phyloP scores from a whole-genome alignment of 176 grass and related monocot species.

The Avena insularis region DNA sequence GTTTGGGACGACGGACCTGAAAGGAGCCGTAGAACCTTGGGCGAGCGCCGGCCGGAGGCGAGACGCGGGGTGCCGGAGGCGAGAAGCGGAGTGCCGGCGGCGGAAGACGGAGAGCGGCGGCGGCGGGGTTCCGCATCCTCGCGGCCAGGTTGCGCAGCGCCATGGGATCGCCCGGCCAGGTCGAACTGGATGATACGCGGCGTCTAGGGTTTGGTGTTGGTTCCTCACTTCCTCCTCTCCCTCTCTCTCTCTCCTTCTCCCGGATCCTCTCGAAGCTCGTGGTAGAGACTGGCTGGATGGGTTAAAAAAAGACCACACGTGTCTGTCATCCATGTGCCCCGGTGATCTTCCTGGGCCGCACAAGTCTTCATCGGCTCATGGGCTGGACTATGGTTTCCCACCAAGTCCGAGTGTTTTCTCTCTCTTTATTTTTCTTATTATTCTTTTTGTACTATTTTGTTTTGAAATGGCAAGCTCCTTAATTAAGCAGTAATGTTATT shows the following conservation, averaged over 20 bases:
- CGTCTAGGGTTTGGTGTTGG: not conserved
- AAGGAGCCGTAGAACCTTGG: not conserved
- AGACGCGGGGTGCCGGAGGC: not conserved
- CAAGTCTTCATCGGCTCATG: not conserved
- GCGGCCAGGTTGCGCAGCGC: not conserved
- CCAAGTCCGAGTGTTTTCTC: too few species aligned
- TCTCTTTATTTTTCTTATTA: too few species aligned
- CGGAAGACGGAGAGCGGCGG: not conserved
- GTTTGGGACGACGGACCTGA: not conserved
- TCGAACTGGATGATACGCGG: not conserved
- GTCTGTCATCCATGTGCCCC: too few species aligned
- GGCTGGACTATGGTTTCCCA: not conserved
- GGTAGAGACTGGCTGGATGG: too few species aligned
- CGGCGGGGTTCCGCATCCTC: not conserved
- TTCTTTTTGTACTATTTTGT: too few species aligned
- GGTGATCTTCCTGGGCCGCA: too few species aligned
- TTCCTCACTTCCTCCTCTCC: too few species aligned
- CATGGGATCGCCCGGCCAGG: not conserved
- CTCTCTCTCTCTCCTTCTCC: too few species aligned
- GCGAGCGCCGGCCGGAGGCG: not conserved
- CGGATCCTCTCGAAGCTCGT: too few species aligned
- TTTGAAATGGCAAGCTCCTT: too few species aligned
- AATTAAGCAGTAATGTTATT: too few species aligned
- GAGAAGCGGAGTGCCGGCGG: not conserved
- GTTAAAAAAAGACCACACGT: too few species aligned